Base-by-base conservation (phyloP, 78 protist species). In the Dictyostelium brefeldianum region DNA sequence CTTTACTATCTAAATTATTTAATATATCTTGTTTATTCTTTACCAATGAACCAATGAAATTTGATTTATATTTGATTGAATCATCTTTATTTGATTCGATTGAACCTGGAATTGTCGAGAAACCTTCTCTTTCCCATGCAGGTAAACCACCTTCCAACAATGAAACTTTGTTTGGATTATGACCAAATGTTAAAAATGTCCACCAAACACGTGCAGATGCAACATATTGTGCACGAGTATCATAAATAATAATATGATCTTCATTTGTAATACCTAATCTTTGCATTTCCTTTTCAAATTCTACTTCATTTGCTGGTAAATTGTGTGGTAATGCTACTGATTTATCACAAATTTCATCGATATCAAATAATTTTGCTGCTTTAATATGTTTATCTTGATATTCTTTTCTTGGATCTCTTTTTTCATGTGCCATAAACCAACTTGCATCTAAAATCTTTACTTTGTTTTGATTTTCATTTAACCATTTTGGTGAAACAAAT, bases 141-240 rank as follows among this genome's bases (percentile, higher is more conserved):
- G 89, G 84, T 25, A 77, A 62, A 57, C 91, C 95, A 59, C 85
- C 83, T 29, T 51, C 67, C n/a, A 91, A 70, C 15, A 81, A 12
- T 5, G 65, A 51, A 6, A 91, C 70, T 17, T 77, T 91, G 48
- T 31, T 14, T 54, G 77, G 22, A 48, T 20, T 22, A 50, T 80
- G 89, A 41, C 91, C 90, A 81, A 83, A 83, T 1, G 62, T 50
- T 6, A 78, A 41, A 18, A 91, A 91, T 48, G 95, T 91, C 95
- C 95, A 91, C 95, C 95, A 91, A 41, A 81, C 95, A 64, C 95
- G 80, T 31, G 95, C 95, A 3, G 90, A 81, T 14, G 95, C 95
- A 41, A 83, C 84, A 46, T 91, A 91, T 62, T 78, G 81, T 0
- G 80, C 95, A 73, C 92, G 82, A 0, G 69, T 77, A 29, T 91